These are phyloP conservation scores for Vanrija sp. DNA, from an alignment of 1,284 basidiomycete species.

Conservation along the genomic window DNA sequence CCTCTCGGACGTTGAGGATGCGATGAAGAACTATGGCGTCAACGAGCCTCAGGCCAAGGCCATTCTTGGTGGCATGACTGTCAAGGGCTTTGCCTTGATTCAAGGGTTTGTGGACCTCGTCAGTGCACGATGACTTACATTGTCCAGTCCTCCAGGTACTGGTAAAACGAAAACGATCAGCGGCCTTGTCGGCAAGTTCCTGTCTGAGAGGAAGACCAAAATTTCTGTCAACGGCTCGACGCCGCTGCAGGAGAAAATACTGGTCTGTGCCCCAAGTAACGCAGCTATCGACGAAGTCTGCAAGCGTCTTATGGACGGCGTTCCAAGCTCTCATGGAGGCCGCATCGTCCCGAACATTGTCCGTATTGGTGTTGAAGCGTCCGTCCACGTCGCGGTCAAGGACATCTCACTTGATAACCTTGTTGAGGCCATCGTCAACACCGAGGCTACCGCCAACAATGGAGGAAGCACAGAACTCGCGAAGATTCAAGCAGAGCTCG, in stretches of 20 bases:
- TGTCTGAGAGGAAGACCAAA: constrained; percentile 59
- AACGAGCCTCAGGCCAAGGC: constrained; percentile 95
- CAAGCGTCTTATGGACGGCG: constrained; percentile 75
- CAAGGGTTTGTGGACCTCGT: constrained; percentile 68
- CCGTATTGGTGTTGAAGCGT: constrained; percentile 74
- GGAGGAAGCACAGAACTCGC: constrained; percentile 53
- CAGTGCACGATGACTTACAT: background rate
- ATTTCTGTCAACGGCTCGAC: constrained; percentile 55
- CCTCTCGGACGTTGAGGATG: constrained; percentile 57
- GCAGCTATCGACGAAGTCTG: constrained; percentile 98
- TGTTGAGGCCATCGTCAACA: constrained; percentile 70
- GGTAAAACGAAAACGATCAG: constrained; percentile 99
- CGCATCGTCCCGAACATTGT: constrained; percentile 71
- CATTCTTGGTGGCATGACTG: constrained; percentile 69
- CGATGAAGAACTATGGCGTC: constrained; percentile 69
- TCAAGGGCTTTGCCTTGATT: constrained; percentile 82
- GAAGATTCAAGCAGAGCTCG: constrained; percentile 63
- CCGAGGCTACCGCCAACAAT: constrained; percentile 52
- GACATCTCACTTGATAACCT: constrained; percentile 84
- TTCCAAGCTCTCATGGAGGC: constrained; percentile 59
- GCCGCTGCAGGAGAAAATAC: constrained; percentile 64
- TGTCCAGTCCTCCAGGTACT: constrained; percentile 83
- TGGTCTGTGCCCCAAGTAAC: constrained; percentile 96
- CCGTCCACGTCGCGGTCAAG: constrained; percentile 76
- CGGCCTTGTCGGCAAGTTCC: constrained; percentile 80